Conservation (phyloP, 1,284 basidiomycete genomes). For the Sanghuangporus weigelae region DNA sequence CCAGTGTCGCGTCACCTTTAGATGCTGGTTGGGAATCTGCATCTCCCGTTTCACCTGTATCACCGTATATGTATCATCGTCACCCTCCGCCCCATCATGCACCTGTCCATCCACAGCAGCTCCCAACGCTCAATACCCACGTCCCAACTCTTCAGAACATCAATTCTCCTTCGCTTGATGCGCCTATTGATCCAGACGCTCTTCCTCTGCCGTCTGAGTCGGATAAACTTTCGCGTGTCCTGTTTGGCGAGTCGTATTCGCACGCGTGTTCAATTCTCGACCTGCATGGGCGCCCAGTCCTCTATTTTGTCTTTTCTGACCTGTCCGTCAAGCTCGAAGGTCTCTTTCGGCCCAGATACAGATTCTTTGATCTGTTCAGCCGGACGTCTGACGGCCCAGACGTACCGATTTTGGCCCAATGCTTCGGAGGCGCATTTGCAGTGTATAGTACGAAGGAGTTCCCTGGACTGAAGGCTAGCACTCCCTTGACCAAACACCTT, state of each 20-base stretch:
- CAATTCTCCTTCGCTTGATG: neutral
- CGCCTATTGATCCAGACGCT: slow-evolving; percentile 13
- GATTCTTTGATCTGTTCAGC: slow-evolving; percentile 60
- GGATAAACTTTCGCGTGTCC: slow-evolving; percentile 13
- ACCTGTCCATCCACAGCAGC: neutral
- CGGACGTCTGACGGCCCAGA: slow-evolving; percentile 24
- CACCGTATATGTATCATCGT: slow-evolving; percentile 1
- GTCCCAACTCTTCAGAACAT: neutral
- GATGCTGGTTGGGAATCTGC: slow-evolving; percentile 11
- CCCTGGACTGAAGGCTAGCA: slow-evolving; percentile 66
- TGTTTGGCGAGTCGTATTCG: slow-evolving; percentile 36
- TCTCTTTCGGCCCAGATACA: slow-evolving; percentile 59
- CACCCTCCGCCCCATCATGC: neutral
- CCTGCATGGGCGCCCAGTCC: slow-evolving; percentile 48
- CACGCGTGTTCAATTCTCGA: slow-evolving; percentile 52
- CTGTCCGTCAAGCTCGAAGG: slow-evolving; percentile 61
- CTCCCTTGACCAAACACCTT: slow-evolving; percentile 58
- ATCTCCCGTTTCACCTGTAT: slow-evolving; percentile 9
- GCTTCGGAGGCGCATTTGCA: slow-evolving; percentile 60
- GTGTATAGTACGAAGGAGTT: slow-evolving; percentile 80
- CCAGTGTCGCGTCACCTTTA: neutral
- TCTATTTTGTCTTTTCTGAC: slow-evolving; percentile 73
- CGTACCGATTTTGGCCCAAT: slow-evolving; percentile 60
- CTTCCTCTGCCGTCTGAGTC: slow-evolving; percentile 13
- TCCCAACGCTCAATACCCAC: neutral